These are phyloP conservation scores for Cryptosporidium canis DNA, from an alignment of 169 alveolate genomes.

Conservation along the genomic window DNA sequence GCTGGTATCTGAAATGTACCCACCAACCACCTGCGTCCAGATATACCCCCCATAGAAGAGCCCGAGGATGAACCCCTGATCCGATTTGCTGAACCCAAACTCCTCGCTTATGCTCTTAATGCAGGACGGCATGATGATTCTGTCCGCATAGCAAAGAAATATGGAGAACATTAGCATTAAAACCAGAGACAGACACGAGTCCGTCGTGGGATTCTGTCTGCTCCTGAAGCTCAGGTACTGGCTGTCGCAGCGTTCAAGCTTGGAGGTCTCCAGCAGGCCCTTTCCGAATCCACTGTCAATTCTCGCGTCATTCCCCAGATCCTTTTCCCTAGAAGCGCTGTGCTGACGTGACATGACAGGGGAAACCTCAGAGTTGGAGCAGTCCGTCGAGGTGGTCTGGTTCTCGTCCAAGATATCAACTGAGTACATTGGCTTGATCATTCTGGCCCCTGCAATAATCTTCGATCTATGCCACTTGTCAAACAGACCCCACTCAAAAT, in stretches of 20 bases:
- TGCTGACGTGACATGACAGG: background rate
- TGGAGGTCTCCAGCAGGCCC: background rate
- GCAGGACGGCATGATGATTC: conserved; percentile 68
- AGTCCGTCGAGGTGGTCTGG: conserved; percentile 37
- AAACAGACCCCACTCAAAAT: background rate
- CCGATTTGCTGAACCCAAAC: conserved; percentile 37
- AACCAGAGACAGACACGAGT: conserved; percentile 3
- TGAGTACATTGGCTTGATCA: background rate
- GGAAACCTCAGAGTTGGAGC: conserved; percentile 29
- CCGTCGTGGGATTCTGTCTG: background rate
- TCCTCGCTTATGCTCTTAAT: conserved; percentile 57
- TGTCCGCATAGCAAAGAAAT: conserved; percentile 64
- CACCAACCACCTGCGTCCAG: conserved; percentile 70
- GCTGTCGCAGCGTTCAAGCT: background rate
- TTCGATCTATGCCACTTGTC: background rate
- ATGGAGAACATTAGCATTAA: conserved; percentile 55
- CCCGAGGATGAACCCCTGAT: conserved; percentile 65
- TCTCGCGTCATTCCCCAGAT: background rate
- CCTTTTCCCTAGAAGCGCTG: background rate
- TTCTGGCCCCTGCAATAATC: background rate
- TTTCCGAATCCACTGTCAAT: background rate
- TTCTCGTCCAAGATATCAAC: conserved; percentile 38
- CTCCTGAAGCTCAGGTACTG: background rate
- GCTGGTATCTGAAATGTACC: conserved; percentile 42
- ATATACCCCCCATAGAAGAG: conserved; percentile 61